Percentiles rank a stretch among this genome's conserved stretches.
These are phyloP conservation scores for Kazachstania sp. DNA, from an alignment of 1,139 yeast genomes.

Conservation along the genomic window DNA sequence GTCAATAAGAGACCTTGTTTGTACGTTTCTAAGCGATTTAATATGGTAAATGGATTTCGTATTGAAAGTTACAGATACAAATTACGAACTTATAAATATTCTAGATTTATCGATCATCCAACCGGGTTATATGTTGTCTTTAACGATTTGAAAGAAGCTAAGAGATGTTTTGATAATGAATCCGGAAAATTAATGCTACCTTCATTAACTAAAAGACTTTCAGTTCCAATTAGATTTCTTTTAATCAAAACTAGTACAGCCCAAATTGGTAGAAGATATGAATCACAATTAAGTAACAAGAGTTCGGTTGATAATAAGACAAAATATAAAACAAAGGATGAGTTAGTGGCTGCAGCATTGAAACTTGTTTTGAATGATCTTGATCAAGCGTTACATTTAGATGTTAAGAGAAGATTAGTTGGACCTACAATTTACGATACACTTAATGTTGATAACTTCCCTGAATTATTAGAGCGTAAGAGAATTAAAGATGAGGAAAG, in stretches of 20 bases:
- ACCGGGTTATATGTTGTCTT: slow-evolving; percentile 68
- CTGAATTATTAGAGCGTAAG: slow-evolving; percentile 41
- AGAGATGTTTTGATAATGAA: slow-evolving; percentile 55
- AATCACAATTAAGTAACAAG: background rate
- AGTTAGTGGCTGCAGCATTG: slow-evolving; percentile 50
- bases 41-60: slow-evolving; percentile 20
- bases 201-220: slow-evolving; percentile 22
- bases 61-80: slow-evolving; percentile 26
- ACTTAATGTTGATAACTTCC: slow-evolving; percentile 53
- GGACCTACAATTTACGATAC: slow-evolving; percentile 63
- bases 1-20: slow-evolving; percentile 50
- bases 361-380: slow-evolving; percentile 55
- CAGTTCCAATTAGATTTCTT: slow-evolving; percentile 22
- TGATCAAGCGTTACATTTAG: slow-evolving; percentile 54
- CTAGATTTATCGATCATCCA: slow-evolving; percentile 51
- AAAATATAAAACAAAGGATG: slow-evolving; percentile 18
- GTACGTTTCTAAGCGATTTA: slow-evolving; percentile 34
- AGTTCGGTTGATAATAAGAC: slow-evolving; percentile 4
- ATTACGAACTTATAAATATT: slow-evolving; percentile 46
- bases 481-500: slow-evolving; percentile 31
- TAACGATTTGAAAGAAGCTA: slow-evolving; percentile 54
- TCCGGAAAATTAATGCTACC: slow-evolving; percentile 42
- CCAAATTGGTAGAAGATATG: background rate
- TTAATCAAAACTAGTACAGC: slow-evolving; percentile 17
- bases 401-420: slow-evolving; percentile 64